A percentile compares a stretch with the other conserved stretches of the same genome.
Evolutionary conservation across 2,329 filamentous ascomycete genomes (phyloP).

Genomic region (Pseudogymnoascus pannorum): DNA sequence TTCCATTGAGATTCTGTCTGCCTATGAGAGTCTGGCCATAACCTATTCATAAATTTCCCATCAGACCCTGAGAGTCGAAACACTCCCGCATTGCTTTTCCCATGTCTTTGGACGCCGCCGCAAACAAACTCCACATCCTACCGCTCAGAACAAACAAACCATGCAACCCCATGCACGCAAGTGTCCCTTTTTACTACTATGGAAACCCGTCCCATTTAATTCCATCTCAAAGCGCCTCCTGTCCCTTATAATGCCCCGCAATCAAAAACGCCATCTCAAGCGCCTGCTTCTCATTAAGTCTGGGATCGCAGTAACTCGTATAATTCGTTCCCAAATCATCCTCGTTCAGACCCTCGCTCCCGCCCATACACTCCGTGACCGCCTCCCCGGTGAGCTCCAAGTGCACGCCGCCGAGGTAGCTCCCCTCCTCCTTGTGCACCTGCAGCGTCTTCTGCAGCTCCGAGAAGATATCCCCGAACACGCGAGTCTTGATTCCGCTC

Average conservation of each 20-base stretch:
- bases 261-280: constrained; percentile 91
- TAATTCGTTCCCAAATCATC: constrained; percentile 87
- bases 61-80: background rate
- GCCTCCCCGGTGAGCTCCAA: constrained; percentile 92
- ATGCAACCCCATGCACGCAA: background rate
- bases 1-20: background rate
- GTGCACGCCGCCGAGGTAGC: constrained; percentile 88
- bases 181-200: too few species aligned
- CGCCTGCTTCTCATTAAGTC: constrained; percentile 96
- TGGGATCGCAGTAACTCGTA: constrained; percentile 90
- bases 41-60: background rate
- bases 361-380: constrained; percentile 92
- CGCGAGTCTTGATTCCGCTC: constrained; percentile 80
- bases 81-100: background rate
- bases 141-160: background rate
- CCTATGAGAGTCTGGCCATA: background rate
- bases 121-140: background rate
- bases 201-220: background rate
- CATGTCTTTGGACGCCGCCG: background rate
- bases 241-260: constrained; percentile 66
- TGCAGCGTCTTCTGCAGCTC: constrained; percentile 77
- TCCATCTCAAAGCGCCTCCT: constrained; percentile 17
- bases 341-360: constrained; percentile 78
- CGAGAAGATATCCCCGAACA: constrained; percentile 81
- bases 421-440: constrained; percentile 76